Conservation (phyloP, 2,329 filamentous ascomycete species). For the Epichloe glyceriae region DNA sequence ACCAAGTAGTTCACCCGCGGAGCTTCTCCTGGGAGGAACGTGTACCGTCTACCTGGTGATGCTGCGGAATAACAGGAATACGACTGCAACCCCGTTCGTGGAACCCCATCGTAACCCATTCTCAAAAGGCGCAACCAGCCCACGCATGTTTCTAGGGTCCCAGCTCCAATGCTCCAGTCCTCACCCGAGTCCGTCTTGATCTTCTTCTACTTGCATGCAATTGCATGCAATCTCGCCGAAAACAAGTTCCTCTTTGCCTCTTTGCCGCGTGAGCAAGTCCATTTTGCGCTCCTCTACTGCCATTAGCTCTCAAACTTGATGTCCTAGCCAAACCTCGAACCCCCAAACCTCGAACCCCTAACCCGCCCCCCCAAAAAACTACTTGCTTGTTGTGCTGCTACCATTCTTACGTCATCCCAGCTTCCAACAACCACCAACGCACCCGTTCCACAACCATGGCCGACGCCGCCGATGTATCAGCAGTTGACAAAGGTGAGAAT, state of each 20-base stretch:
- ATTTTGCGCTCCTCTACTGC: background rate
- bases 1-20: background rate
- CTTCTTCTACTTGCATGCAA: too few relatives aligned
- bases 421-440: background rate
- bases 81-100: constrained; percentile 2
- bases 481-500: constrained; percentile 23
- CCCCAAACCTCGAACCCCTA: too few relatives aligned
- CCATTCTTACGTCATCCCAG: constrained; percentile 9
- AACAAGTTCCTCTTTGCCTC: background rate
- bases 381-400: background rate
- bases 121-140: background rate
- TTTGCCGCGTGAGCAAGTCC: background rate
- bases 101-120: constrained; percentile 3
- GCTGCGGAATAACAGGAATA: background rate
- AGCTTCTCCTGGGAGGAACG: background rate
- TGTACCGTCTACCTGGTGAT: background rate
- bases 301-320: background rate
- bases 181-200: background rate
- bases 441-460: constrained; percentile 17
- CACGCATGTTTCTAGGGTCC: background rate
- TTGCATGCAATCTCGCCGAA: background rate
- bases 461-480: constrained; percentile 21
- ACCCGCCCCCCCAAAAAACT: too few relatives aligned
- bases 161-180: background rate
- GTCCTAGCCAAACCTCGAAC: background rate